Evolutionary conservation across 768 basidiomycete genomes (phyloP).

Genomic region (Tricholomella constricta): DNA sequence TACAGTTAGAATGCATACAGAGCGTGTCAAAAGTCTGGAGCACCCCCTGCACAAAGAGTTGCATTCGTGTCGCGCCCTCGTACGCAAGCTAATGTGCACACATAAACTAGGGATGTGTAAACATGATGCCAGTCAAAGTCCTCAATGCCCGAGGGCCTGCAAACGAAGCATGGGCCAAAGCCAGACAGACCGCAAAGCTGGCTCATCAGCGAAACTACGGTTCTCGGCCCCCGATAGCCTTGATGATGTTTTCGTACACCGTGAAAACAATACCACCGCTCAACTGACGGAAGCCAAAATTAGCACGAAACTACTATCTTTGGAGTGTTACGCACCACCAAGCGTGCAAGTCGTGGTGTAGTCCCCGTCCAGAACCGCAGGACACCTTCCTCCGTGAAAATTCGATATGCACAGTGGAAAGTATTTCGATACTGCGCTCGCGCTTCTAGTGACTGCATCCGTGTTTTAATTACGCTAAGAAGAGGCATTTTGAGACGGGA

Average conservation of each 20-base stretch:
- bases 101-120: no score
- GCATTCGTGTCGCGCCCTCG: no score
- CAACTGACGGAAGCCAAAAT: conserved; percentile 48
- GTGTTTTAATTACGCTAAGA: conserved; percentile 89
- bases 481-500: background rate
- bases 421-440: conserved; percentile 85
- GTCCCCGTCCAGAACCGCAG: conserved; percentile 96
- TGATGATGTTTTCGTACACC: conserved; percentile 83
- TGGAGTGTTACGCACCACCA: conserved; percentile 64
- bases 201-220: no score
- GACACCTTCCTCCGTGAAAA: conserved; percentile 91
- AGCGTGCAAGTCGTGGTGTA: conserved; percentile 81
- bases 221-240: conserved; percentile 30
- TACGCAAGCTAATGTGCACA: no score
- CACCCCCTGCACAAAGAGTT: no score
- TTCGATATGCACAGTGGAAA: conserved; percentile 94
- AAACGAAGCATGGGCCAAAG: no score
- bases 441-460: conserved; percentile 94
- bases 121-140: no score
- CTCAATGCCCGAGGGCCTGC: no score
- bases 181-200: no score
- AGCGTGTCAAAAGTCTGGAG: no score
- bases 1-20: no score
- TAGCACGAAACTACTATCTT: background rate
- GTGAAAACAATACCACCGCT: conserved; percentile 94